Base-by-base conservation (phyloP, 495 filamentous ascomycete species). In the Xanthoparmelia taractica region DNA sequence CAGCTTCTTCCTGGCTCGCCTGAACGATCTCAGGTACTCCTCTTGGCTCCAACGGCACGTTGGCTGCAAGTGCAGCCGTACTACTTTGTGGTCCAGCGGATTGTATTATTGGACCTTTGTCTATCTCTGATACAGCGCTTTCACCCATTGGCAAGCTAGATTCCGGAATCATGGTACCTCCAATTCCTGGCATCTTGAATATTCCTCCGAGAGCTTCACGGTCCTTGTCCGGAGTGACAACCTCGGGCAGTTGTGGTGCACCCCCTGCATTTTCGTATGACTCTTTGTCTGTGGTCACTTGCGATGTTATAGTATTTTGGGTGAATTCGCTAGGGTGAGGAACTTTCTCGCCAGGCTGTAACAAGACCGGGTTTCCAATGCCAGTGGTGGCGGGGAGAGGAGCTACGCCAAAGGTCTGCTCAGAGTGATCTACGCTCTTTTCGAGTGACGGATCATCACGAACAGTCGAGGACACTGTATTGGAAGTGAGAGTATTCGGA, bases 211-310 rank as follows among this genome's bases (percentile, higher is more conserved):
- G 76, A 17, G 69, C 68, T 56, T 77, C 79, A 38, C 75, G 70
- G 63, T 78, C 74, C 57, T 66, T 70, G 58, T 76, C 68, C 43
- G 79, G 75, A 38, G 75, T 79, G 52, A 78, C 71, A 34, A 79
- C 74, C 25, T 70, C 69, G 23, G 81, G 75, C 37, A 79, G 72
- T n/a, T 79, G 70, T 31, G 81, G 74, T 52, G 82, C 72, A 70
- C 86, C 88, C 69, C 83, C 74, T 43, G 76, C 84, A 68, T 85
- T 85, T 70, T 96, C 86, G 71, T 97, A 96, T 2, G 88, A 92
- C 67, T 84, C 88, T 73, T 90, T 81, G 70, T 96, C 91, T 15
- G 90, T 82, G 62, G 83, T 89, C 58, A 89, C 89, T 57, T 81
- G 79, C 63, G 76, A 82, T 47, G 80, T 73, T 67, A 82, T 73